Percentiles rank a stretch among this genome's conserved stretches.
Conservation (phyloP, 345 rosid genomes). For the Rubroshorea leprosula region DNA sequence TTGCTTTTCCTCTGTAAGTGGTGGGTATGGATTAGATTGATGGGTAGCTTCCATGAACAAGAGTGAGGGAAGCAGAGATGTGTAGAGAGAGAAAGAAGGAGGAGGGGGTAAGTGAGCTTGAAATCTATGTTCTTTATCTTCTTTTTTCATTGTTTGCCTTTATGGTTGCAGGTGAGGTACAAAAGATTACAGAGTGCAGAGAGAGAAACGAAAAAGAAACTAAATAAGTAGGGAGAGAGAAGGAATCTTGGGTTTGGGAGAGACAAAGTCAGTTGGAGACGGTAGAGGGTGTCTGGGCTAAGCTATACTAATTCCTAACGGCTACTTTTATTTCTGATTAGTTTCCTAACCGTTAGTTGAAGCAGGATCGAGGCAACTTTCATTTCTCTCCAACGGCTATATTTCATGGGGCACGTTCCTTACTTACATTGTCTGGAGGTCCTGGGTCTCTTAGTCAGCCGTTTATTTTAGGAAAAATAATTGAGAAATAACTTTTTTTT, state of each 20-base stretch:
- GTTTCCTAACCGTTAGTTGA: conserved; percentile 14
- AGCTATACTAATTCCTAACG: conserved; percentile 19
- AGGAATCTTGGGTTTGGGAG: conserved; percentile 4
- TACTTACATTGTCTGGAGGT: background rate
- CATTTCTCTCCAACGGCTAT: conserved; percentile 25
- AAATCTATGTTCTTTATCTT: conserved; percentile 1
- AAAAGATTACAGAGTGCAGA: background rate
- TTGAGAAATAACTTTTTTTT: too few relatives aligned
- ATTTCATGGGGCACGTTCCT: conserved; percentile 9
- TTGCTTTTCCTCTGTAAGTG: too few relatives aligned
- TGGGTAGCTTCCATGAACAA: conserved; percentile 28
- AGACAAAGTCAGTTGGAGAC: conserved; percentile 10
- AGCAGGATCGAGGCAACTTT: background rate
- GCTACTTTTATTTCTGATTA: conserved; percentile 27
- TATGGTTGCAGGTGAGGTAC: conserved; percentile 8
- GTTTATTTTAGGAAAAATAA: too few relatives aligned
- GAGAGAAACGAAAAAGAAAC: background rate
- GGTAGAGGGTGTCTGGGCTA: conserved; percentile 1
- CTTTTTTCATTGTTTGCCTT: conserved; percentile 13
- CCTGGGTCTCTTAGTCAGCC: too few relatives aligned
- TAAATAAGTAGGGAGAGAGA: conserved; percentile 1
- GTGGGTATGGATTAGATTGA: background rate
- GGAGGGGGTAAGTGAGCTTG: background rate
- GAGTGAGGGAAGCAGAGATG: background rate
- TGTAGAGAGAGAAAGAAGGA: conserved; percentile 8